Evolutionary conservation across 2,329 filamentous ascomycete species (phyloP), one percentile per base, ranked within the genome.

Genomic region (Trichoderma lentiforme): DNA sequence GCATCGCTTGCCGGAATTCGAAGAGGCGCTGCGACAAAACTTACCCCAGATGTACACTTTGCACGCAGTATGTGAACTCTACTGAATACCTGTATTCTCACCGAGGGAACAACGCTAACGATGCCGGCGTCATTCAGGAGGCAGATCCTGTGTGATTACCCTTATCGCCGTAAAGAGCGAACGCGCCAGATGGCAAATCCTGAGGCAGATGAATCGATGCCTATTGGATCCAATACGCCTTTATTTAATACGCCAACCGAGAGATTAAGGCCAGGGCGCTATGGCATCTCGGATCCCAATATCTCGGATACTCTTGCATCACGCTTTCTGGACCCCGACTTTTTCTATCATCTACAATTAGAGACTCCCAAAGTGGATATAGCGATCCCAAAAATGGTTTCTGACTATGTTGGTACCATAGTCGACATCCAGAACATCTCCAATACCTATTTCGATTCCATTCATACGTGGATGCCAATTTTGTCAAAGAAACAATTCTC

Each of bases 381-480:
- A 58, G 34, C 51, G 14, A 66, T 73, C 6, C 68, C 60, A 28
- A 67, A 65, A 7, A 9, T 57, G 18, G 71, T 72, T n/a, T 24
- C 15, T 14, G 60, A 56, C 11, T n/a, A 66, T 15, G 68, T 73
- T 3, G 73, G 73, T 14, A 57, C 53, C 51, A 57, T 71, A 18
- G 57, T 47, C 14, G 73, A 72, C 43, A 74, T 74, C 30, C 73
- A 72, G 30, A 28, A 43, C n/a, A 73, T 36, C 1, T 58, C 63
- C n/a, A 68, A 70, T 24, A 47, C 36, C 3, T 73, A 71, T 32
- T 74, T 73, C 24, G 43, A 70, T n/a, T 71, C 73, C 1, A 68
- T 73, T 8, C 73, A 74, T 9, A 56, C 71, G 21, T 74, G 72
- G 73, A 73, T 74, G 72, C 73, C 73, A 6, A 71, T 74, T 21